Conservation (phyloP, 116 monocot species). For the Papilionanthe hybrid region DNA sequence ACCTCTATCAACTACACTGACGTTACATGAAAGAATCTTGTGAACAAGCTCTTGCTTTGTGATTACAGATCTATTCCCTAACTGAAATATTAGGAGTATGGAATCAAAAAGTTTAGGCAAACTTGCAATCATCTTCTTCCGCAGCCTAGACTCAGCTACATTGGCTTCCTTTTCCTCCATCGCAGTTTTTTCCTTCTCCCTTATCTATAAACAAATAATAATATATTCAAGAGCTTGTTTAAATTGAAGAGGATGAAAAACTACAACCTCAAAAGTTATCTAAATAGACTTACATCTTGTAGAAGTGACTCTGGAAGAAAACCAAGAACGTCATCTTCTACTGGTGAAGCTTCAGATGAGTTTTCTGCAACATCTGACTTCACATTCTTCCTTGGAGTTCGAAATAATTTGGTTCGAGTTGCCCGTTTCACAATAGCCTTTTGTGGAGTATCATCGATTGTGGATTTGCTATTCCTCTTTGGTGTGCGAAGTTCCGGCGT, state of each 20-base stretch:
- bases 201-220: conserved; percentile 37
- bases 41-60: conserved; percentile 78
- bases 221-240: neutral
- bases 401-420: conserved; percentile 37
- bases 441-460: conserved; percentile 17
- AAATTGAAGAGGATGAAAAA: neutral
- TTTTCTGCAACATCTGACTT: conserved; percentile 14
- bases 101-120: conserved; percentile 75
- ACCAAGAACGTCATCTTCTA: conserved; percentile 34
- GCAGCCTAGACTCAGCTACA: conserved; percentile 28
- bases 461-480: conserved; percentile 19
- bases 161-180: conserved; percentile 45
- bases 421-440: conserved; percentile 30
- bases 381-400: conserved; percentile 41
- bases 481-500: conserved; percentile 62
- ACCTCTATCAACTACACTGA: conserved; percentile 66
- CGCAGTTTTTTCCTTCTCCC: conserved; percentile 58
- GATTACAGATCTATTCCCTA: conserved; percentile 44
- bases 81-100: conserved; percentile 68
- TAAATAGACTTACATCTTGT: conserved; percentile 49
- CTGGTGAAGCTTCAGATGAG: conserved; percentile 1
- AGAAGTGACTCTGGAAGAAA: conserved; percentile 69
- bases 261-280: neutral
- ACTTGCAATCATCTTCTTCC: conserved; percentile 48
- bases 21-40: conserved; percentile 60